Evolutionary conservation across 2,329 filamentous ascomycete genomes (phyloP).

Genomic region (Niveomyces coronatus): DNA sequence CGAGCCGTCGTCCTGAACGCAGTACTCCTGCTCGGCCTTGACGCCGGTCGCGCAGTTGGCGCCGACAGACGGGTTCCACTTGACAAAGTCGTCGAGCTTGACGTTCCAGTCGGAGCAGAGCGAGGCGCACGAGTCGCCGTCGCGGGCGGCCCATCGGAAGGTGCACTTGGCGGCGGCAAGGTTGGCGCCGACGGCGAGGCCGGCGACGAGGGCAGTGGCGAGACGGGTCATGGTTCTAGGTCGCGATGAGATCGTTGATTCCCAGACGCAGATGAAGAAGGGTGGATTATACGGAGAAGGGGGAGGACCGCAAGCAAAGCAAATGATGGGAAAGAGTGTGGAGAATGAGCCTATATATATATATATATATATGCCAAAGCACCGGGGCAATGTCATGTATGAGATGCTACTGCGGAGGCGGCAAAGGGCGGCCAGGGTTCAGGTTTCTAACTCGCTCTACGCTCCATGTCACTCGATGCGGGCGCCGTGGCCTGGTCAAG

Average conservation of each 20-base stretch:
- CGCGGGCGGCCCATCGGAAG: conserved; percentile 7
- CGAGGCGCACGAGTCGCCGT: conserved; percentile 18
- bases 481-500: too few species aligned
- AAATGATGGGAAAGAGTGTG: too few species aligned
- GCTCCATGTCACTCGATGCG: too few species aligned
- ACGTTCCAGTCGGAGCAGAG: conserved; percentile 17
- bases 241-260: too few species aligned
- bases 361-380: not conserved
- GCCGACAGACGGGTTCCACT: conserved; percentile 17
- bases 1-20: conserved; percentile 9
- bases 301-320: not conserved
- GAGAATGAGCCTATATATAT: not conserved
- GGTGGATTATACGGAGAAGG: not conserved
- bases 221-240: conserved; percentile 5
- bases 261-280: too few species aligned
- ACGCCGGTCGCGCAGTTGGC: conserved; percentile 5
- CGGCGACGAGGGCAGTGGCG: conserved; percentile 1
- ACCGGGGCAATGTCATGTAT: too few species aligned
- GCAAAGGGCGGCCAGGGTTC: too few species aligned
- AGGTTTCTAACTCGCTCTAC: too few species aligned
- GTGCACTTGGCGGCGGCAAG: conserved; percentile 8
- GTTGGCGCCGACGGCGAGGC: conserved; percentile 7
- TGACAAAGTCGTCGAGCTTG: conserved; percentile 13
- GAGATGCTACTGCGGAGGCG: too few species aligned
- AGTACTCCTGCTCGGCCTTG: conserved; percentile 10